Percentiles rank a stretch among this genome's conserved stretches.
These are phyloP conservation scores for Trifolium dubium DNA, from an alignment of 306 rosid species.

Conservation along the genomic window DNA sequence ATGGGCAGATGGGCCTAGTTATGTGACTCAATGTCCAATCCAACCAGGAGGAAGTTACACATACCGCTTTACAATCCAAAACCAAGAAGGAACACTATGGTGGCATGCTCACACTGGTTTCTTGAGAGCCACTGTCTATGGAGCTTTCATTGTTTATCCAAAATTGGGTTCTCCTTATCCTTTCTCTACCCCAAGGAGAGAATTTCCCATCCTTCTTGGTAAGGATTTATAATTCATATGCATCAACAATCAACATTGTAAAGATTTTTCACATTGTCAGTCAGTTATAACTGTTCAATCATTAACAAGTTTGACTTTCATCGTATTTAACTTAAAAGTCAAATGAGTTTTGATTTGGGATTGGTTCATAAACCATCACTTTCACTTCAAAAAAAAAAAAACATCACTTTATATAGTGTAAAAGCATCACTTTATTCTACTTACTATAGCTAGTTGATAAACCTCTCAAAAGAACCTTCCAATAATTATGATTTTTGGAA, in stretches of 20 bases:
- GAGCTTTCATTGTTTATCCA: conserved; percentile 81
- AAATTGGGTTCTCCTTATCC: conserved; percentile 74
- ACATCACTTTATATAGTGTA: too few relatives aligned
- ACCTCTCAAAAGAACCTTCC: neutral
- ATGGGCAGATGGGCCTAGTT: conserved; percentile 97
- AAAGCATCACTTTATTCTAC: neutral
- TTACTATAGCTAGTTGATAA: neutral
- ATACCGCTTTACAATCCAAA: conserved; percentile 75
- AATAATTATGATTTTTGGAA: neutral
- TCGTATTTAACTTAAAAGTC: too few relatives aligned
- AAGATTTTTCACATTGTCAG: too few relatives aligned
- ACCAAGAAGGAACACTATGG: conserved; percentile 93
- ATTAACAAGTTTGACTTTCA: too few relatives aligned
- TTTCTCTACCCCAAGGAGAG: conserved; percentile 72
- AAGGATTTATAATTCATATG: neutral
- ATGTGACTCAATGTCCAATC: conserved; percentile 89
- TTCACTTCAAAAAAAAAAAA: too few relatives aligned
- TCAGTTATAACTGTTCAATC: too few relatives aligned
- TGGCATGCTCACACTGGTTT: conserved; percentile 96
- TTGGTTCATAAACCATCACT: too few relatives aligned
- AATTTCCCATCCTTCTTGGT: conserved; percentile 80
- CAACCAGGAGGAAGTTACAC: conserved; percentile 90
- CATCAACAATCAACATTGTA: too few relatives aligned
- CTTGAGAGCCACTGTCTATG: conserved; percentile 93
- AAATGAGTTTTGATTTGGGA: too few relatives aligned